Conservation (phyloP, 2,329 filamentous ascomycete species). For the Lachnellula subtilissima region DNA sequence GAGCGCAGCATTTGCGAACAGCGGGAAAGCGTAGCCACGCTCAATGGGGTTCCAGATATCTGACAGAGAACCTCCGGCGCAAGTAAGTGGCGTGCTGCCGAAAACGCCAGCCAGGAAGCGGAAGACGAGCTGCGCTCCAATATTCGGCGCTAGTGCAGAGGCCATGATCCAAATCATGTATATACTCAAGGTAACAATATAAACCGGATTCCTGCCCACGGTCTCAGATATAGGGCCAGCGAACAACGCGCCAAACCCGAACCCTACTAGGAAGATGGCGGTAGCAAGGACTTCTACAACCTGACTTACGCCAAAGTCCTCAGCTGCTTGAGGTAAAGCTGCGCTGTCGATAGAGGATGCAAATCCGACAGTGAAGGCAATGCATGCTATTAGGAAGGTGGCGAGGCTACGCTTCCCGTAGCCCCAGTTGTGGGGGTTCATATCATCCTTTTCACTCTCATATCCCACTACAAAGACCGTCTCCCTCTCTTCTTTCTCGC, state of each 20-base stretch:
- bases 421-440: constrained; percentile 38
- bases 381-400: constrained; percentile 40
- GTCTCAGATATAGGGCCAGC: constrained; percentile 38
- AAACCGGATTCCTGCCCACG: constrained; percentile 39
- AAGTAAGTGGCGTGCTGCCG: constrained; percentile 10
- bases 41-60: constrained; percentile 35
- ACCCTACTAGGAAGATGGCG: constrained; percentile 34
- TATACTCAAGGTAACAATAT: constrained; percentile 35
- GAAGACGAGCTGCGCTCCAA: constrained; percentile 14
- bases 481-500: constrained; percentile 12
- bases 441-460: constrained; percentile 33
- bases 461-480: constrained; percentile 39
- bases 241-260: constrained; percentile 35
- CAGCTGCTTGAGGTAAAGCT: constrained; percentile 40
- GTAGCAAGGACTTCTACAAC: constrained; percentile 47
- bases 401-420: constrained; percentile 32
- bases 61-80: constrained; percentile 29
- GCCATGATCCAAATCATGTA: constrained; percentile 44
- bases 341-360: constrained; percentile 50
- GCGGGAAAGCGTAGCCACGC: constrained; percentile 27
- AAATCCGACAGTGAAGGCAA: constrained; percentile 46
- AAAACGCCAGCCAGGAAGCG: constrained; percentile 20
- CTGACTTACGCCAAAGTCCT: constrained; percentile 43
- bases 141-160: constrained; percentile 32
- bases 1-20: constrained; percentile 22